Percentiles rank a stretch among this genome's conserved stretches.
phyloP scores from a whole-genome alignment of 306 rosid species.

The Gillenia trifoliata region DNA sequence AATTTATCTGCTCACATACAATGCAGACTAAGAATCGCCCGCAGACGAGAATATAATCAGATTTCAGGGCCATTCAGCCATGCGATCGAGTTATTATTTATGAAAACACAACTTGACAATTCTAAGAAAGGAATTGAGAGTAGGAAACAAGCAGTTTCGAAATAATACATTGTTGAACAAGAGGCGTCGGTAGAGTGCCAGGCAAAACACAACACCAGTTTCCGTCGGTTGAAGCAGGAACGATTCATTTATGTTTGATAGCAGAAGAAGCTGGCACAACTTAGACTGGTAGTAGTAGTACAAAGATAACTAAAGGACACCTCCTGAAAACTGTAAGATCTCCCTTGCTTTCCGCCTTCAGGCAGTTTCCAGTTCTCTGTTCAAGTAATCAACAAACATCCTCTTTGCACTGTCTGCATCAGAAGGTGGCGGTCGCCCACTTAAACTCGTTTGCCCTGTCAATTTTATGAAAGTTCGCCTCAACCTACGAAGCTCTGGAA shows the following conservation, averaged over 20 bases:
- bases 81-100: not conserved
- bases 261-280: not conserved
- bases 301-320: not conserved
- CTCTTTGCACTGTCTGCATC: conserved; percentile 85
- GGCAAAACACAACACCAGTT: not conserved
- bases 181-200: not conserved
- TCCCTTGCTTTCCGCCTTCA: conserved; percentile 29
- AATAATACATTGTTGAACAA: not conserved
- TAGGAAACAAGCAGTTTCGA: not conserved
- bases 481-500: conserved; percentile 86
- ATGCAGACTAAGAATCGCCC: not conserved
- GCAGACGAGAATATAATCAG: too few species aligned
- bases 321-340: not conserved
- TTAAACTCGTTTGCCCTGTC: conserved; percentile 91
- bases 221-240: not conserved
- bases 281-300: not conserved
- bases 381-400: conserved; percentile 93
- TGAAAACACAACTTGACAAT: not conserved
- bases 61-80: not conserved
- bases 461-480: conserved; percentile 75
- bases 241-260: not conserved
- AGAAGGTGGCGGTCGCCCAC: conserved; percentile 84
- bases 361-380: conserved; percentile 74
- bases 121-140: not conserved
- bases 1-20: not conserved